Evolutionary conservation across 2,329 filamentous ascomycete species (phyloP).

Genomic region (Fusarium papillatum): DNA sequence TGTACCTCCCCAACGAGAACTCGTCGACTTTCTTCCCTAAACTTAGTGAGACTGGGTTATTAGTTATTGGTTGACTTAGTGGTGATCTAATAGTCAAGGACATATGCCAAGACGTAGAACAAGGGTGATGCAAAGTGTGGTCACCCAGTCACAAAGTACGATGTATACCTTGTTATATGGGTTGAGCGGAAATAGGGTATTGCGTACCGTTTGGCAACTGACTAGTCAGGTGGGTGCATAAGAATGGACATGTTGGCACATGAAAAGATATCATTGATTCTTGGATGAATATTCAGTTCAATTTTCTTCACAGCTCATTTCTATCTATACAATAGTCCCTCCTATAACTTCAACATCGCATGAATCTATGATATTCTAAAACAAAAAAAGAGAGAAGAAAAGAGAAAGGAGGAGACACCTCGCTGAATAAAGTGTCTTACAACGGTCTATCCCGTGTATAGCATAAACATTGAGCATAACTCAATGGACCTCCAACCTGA

Average conservation of each 20-base stretch:
- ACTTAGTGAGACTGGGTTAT: not conserved
- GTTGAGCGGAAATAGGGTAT: slow-evolving; percentile 13
- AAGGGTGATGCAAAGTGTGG: not conserved
- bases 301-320: not conserved
- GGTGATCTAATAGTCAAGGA: not conserved
- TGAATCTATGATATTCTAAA: not conserved
- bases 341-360: not conserved
- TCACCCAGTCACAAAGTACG: not conserved
- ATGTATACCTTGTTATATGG: slow-evolving; percentile 16
- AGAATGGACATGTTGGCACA: slow-evolving; percentile 4
- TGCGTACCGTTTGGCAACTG: slow-evolving; percentile 12
- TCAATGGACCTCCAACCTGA: not conserved
- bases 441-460: not conserved
- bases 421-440: not conserved
- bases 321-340: not conserved
- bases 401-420: not conserved
- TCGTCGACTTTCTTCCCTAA: not conserved
- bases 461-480: not conserved
- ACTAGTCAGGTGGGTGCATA: not conserved
- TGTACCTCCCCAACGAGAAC: slow-evolving; percentile 4
- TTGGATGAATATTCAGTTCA: not conserved
- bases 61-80: slow-evolving; percentile 5
- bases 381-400: not conserved
- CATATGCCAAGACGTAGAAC: not conserved
- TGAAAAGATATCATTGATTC: not conserved